These are phyloP conservation scores for Coemansia sp. DNA, from an alignment of 192 early-diverging fungal genomes.

Conservation along the genomic window DNA sequence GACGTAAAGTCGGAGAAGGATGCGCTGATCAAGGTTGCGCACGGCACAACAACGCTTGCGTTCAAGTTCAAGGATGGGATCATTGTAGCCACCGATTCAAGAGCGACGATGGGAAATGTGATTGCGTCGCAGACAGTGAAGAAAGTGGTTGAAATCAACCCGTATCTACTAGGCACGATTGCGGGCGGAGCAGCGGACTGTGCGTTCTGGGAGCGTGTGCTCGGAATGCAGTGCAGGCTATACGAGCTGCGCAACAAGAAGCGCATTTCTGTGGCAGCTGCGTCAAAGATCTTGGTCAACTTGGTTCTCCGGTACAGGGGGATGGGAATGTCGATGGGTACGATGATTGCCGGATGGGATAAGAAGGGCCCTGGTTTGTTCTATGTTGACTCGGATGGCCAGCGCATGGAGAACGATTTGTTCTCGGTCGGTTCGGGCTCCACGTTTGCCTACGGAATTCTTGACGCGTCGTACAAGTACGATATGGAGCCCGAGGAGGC, in stretches of 20 bases:
- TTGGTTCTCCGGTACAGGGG: conserved; percentile 98
- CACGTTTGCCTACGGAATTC: conserved; percentile 97
- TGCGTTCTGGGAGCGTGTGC: conserved; percentile 96
- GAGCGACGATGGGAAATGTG: conserved; percentile 83
- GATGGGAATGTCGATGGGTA: conserved; percentile 99
- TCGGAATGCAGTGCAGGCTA: conserved; percentile 89
- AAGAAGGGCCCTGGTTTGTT: conserved; percentile 85
- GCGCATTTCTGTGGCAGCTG: conserved; percentile 96
- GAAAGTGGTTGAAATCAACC: conserved; percentile 99
- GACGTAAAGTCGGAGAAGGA: conserved; percentile 71
- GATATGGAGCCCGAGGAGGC: conserved; percentile 85
- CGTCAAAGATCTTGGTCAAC: conserved; percentile 95
- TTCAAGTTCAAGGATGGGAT: conserved; percentile 96
- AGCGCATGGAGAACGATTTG: conserved; percentile 78
- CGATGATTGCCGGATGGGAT: conserved; percentile 99
- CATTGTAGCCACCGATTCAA: conserved; percentile 93
- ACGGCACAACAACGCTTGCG: conserved; percentile 97
- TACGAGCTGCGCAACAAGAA: conserved; percentile 98
- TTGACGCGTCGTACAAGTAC: conserved; percentile 83
- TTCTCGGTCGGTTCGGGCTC: conserved; percentile 99
- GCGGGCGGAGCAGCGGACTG: conserved; percentile 99
- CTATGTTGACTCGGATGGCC: conserved; percentile 97
- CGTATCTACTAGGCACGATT: conserved; percentile 97
- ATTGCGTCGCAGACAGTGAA: conserved; percentile 93
- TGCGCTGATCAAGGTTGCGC: conserved; percentile 84